Evolutionary conservation across 805 yeast species (phyloP).

Genomic region (Candida maesae): DNA sequence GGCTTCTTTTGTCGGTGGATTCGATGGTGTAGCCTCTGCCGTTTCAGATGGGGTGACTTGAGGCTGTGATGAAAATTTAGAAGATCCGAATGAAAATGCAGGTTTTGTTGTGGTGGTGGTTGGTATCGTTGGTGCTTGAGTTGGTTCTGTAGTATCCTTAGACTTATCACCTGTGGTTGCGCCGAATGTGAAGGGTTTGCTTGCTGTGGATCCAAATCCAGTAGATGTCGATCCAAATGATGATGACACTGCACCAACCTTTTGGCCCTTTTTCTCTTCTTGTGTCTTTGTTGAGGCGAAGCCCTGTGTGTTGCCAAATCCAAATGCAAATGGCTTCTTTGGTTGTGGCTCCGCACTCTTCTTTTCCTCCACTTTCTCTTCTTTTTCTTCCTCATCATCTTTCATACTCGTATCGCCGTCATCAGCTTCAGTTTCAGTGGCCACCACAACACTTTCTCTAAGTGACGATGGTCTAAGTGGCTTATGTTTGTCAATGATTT

Average conservation of each 20-base stretch:
- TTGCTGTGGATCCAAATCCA: background rate
- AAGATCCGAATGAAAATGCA: background rate
- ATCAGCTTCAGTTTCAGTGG: constrained; percentile 5
- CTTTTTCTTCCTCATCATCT: constrained; percentile 10
- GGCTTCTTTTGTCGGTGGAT: background rate
- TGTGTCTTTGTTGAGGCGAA: background rate
- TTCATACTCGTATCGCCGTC: background rate
- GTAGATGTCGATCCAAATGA: constrained; percentile 1
- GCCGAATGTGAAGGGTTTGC: no score
- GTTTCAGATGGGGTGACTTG: background rate
- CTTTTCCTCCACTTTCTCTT: constrained; percentile 5
- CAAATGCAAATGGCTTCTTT: background rate
- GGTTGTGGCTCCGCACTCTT: constrained; percentile 1
- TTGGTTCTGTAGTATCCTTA: no score
- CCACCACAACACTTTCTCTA: constrained; percentile 29
- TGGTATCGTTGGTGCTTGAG: background rate
- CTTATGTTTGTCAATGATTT: constrained; percentile 27
- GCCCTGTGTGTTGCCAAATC: constrained; percentile 1
- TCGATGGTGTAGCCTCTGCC: background rate
- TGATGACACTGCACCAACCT: no score
- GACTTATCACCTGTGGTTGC: background rate
- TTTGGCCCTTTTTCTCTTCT: background rate
- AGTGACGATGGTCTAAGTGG: constrained; percentile 37
- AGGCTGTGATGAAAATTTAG: background rate
- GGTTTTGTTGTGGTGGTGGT: background rate